These are phyloP conservation scores for Hirschfeldia incana DNA, from an alignment of 345 rosid genomes.

Conservation along the genomic window DNA sequence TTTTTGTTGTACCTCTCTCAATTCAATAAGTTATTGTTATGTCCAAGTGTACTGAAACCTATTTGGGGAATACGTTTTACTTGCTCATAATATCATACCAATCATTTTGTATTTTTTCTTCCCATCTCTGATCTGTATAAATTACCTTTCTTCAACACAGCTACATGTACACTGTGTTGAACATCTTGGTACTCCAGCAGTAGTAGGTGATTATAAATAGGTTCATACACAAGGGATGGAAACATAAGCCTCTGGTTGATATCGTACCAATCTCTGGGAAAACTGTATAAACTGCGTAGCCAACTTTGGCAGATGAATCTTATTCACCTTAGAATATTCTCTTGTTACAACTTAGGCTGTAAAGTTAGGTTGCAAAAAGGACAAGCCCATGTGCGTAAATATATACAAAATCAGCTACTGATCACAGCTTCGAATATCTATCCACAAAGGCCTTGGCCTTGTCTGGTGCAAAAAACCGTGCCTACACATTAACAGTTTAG, in stretches of 20 bases:
- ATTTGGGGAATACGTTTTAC: neutral
- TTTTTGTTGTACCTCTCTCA: slow-evolving; percentile 30
- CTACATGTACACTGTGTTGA: slow-evolving; percentile 88
- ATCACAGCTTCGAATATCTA: slow-evolving; percentile 69
- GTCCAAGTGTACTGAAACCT: slow-evolving; percentile 15
- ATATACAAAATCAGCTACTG: slow-evolving; percentile 8
- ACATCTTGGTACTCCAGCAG: too few species aligned
- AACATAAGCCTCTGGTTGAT: slow-evolving; percentile 69
- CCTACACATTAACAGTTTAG: slow-evolving; percentile 48
- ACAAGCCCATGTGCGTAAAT: neutral
- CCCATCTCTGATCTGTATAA: too few species aligned
- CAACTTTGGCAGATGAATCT: neutral
- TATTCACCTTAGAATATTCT: neutral
- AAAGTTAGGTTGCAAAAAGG: slow-evolving; percentile 21
- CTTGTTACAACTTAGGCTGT: neutral
- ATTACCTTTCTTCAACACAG: slow-evolving; percentile 39
- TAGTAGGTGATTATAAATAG: too few species aligned
- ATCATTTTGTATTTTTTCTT: too few species aligned
- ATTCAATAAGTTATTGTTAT: slow-evolving; percentile 30
- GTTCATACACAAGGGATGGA: slow-evolving; percentile 80
- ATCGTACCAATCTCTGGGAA: slow-evolving; percentile 64
- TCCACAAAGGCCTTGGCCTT: slow-evolving; percentile 85
- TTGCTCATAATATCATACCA: neutral
- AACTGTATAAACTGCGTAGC: slow-evolving; percentile 64
- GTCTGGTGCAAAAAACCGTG: slow-evolving; percentile 89